Evolutionary conservation across 306 rosid genomes (phyloP), one percentile per base, ranked within the genome.

Genomic region (Rosa persica): DNA sequence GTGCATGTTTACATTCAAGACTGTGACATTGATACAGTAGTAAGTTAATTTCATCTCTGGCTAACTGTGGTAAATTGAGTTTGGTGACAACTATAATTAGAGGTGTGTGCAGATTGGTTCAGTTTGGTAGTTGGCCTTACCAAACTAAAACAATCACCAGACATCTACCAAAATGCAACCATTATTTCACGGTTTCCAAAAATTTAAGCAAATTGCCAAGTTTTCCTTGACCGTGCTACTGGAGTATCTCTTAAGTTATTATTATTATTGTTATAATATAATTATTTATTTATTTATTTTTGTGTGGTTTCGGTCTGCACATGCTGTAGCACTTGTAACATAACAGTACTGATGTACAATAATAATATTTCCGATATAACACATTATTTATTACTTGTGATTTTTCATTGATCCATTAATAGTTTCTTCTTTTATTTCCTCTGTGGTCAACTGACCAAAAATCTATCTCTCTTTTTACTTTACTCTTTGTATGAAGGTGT

Each of bases 401-500:
- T 54, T 22, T 68, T 73, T 30, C 55, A 76, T 49, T 43, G 36
- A 60, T 25, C 30, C 23, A 51, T 51, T 57, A 47, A 0, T 48
- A 34, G 1, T 23, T 68, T 77, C 54, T 75, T 52, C 48, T 36
- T 27, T 40, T 57, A 15, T 51, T 72, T 67, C 51, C 74, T 36
- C 19, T 72, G 34, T 79, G 78, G 61, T 66, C 79, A 39, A 40
- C 79, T 77, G 78, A 76, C 62, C 27, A 38, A 10, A 19, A 10
- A 76, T 2, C 46, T 17, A 72, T 70, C 73, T 81, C 61, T 80
- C 75, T 62, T 74, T 43, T 58, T 6, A 54, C 70, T 44, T 34
- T 15, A 55, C 77, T 54, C 78, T 78, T 71, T 65, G 75, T 84
- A 79, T 75, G 62, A 64, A 95, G 98, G 92, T 95, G 76, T 81